Conservation (phyloP, 2,329 filamentous ascomycete species). For the Plenodomus biglobosus region DNA sequence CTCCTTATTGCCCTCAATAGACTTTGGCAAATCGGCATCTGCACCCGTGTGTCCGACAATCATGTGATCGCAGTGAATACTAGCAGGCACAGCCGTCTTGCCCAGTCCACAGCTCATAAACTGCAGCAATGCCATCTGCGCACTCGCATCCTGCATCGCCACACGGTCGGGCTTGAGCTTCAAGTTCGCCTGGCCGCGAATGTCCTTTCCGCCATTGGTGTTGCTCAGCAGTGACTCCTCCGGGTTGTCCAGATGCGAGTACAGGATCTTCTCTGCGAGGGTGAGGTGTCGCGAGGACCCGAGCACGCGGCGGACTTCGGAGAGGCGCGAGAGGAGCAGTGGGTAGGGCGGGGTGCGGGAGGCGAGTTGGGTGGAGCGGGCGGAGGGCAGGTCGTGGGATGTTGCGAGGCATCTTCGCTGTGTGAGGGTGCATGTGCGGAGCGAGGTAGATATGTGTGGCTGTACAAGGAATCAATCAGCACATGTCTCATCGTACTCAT, state of each 20-base stretch:
- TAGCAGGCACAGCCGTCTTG: slow-evolving; percentile 88
- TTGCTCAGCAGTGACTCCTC: slow-evolving; percentile 83
- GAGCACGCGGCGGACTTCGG: slow-evolving; percentile 73
- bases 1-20: slow-evolving; percentile 90
- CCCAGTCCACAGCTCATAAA: slow-evolving; percentile 97
- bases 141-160: slow-evolving; percentile 98
- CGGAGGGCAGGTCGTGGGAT: slow-evolving; percentile 27
- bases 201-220: slow-evolving; percentile 79
- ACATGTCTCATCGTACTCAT: too few species aligned
- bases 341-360: slow-evolving; percentile 75
- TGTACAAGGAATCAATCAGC: slow-evolving; percentile 9
- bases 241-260: slow-evolving; percentile 86
- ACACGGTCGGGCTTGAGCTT: slow-evolving; percentile 97
- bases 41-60: slow-evolving; percentile 84
- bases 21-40: slow-evolving; percentile 77
- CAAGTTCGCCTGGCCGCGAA: slow-evolving; percentile 86
- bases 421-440: slow-evolving; percentile 14
- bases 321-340: slow-evolving; percentile 75
- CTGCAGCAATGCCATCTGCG: slow-evolving; percentile 96
- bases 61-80: slow-evolving; percentile 98
- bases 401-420: slow-evolving; percentile 39
- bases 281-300: slow-evolving; percentile 68
- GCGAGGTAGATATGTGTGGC: slow-evolving; percentile 28
- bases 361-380: slow-evolving; percentile 45
- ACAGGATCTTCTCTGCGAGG: slow-evolving; percentile 96